Evolutionary conservation across 73 alveolate genomes (phyloP), one percentile per base, ranked within the genome.

Genomic region (Paramecium pentaurelia): DNA sequence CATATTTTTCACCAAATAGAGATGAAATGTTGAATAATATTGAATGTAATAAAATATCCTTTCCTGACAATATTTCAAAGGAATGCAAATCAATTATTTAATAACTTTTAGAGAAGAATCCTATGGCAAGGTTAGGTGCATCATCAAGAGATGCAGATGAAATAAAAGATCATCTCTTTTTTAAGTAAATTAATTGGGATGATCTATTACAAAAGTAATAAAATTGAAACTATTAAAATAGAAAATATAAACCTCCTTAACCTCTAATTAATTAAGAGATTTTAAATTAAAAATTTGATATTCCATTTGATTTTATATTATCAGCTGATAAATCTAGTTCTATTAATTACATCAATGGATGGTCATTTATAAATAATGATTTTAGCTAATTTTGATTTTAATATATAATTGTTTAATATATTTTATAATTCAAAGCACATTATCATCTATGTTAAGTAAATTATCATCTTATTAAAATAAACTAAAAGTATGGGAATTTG

Each of bases 121-220:
- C 94, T 60, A 84, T 70, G 32, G 86, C 40, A 42, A 71, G 97
- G 47, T 94, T 96, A 18, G 98, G 98, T 16, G 97, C 98, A 25
- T 58, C 95, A 9, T 42, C 18, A 25, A 90, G 94, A n/a, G 98
- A 92, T 70, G 97, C 93, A 2, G 94, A 95, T 9, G 97, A 96
- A 90, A 71, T 96, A 12, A 92, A 84, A 16, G 86, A 86, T 22
- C 97, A 96, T 84, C 97, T 95, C 3, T 96, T 83, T 93, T 96
- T 96, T 71, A 45, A 20, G 51, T 44, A 60, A 42, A 68, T 96
- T n/a, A 92, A 93, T 77, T 88, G 95, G 92, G 94, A 95, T 22
- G 85, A 87, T 44, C 83, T 95, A 9, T 34, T 58, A 16, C 42
- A 64, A 34, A 95, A 90, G 77, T 59, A 93, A 34, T 42, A 51